Evolutionary conservation across 768 basidiomycete genomes (phyloP), one percentile per base, ranked within the genome.

Genomic region (Suillus clintonianus): DNA sequence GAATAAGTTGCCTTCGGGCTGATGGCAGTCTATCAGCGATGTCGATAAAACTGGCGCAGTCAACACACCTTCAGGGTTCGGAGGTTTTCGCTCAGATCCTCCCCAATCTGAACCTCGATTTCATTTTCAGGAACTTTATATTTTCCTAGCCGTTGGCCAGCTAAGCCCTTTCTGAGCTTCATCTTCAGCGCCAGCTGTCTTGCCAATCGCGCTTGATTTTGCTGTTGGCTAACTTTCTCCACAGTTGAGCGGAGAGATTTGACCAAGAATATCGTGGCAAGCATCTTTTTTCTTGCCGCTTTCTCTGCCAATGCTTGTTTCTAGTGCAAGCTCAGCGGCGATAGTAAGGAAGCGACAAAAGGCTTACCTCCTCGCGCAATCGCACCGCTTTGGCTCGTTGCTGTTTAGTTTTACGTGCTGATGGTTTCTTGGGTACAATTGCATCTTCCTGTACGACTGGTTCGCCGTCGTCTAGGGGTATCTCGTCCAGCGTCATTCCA

Each of bases 1-100:
- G 84, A 97, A 97, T 39, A 95, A 78, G 72, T 97, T 97, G 30
- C 95, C 95, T 80, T 97, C 95, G 19, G 93, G 92, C 95, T 97
- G 64, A 37, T 58, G 24, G 56, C n/a, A 65, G 4, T 15, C 43
- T 32, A 54, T 43, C 19, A 50, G 48, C 30, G 14, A 14, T 30
- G 43, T 32, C 6, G 34, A 48, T 10, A 13, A 53, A 17, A 34
- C 13, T 10, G 43, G 15, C 14, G 54, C 17, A 30, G 22, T 39
- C 50, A 22, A 77, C 84, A 48, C 59, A 92, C 95, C 88, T 95
- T 95, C 70, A 98, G 77, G 45, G 81, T 88, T 62, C 95, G 81
- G 69, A 97, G 77, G 70, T 82, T 95, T 77, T 97, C 95, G 62
- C 85, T 90, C 56, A 97, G 76, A 71, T 97, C 94, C 66, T 97